Conservation (phyloP, 2,329 filamentous ascomycete genomes). For the Apiospora phragmitis region DNA sequence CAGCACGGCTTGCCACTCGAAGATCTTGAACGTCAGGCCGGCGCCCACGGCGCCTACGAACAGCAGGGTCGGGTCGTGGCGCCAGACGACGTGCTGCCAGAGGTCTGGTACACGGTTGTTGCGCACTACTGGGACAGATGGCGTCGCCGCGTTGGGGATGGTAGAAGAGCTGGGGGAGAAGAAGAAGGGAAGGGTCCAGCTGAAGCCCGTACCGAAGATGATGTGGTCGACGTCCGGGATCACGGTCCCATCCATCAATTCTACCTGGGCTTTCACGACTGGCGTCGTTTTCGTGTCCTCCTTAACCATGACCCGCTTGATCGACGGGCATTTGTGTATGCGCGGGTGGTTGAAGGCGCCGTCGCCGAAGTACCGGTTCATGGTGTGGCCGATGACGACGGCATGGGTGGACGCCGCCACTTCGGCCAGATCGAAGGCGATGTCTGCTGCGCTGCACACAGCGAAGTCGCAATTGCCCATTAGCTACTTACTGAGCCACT, state of each 20-base stretch:
- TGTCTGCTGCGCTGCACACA: slow-evolving; percentile 48
- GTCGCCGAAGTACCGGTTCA: slow-evolving; percentile 30
- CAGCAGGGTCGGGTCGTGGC: slow-evolving; percentile 52
- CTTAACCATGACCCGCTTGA: slow-evolving; percentile 41
- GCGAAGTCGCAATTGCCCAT: neutral
- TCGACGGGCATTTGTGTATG: slow-evolving; percentile 38
- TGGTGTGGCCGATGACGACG: slow-evolving; percentile 26
- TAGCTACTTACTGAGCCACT: neutral
- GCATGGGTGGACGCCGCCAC: slow-evolving; percentile 25
- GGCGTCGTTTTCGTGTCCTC: neutral
- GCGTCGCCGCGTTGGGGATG: slow-evolving; percentile 20
- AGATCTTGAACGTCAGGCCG: slow-evolving; percentile 66
- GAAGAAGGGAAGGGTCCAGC: slow-evolving; percentile 63
- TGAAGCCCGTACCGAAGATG: slow-evolving; percentile 68
- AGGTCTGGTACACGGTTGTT: slow-evolving; percentile 58
- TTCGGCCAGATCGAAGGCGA: slow-evolving; percentile 32
- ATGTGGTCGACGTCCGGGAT: slow-evolving; percentile 59
- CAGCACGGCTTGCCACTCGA: slow-evolving; percentile 67
- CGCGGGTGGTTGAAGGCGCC: slow-evolving; percentile 26
- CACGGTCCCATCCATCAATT: slow-evolving; percentile 56
- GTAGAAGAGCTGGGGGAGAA: neutral
- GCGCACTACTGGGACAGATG: slow-evolving; percentile 43
- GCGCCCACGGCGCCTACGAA: slow-evolving; percentile 60
- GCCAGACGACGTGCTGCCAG: slow-evolving; percentile 60
- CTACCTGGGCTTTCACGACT: slow-evolving; percentile 38